These are phyloP conservation scores for Rhizophagus prolifer DNA, from an alignment of 192 early-diverging fungal species.

Conservation along the genomic window DNA sequence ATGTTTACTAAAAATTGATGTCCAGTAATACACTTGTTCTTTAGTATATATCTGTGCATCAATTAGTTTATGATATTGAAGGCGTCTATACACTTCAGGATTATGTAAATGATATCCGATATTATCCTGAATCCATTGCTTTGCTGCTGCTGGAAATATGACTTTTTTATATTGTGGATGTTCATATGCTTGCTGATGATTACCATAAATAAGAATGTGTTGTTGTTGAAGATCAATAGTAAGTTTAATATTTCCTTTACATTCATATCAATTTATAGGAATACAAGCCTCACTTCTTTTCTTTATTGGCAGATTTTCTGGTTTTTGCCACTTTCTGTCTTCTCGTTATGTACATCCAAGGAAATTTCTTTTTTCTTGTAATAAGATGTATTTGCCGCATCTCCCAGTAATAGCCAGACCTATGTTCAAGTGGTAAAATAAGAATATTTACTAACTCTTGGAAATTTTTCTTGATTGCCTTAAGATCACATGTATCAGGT, in stretches of 20 bases:
- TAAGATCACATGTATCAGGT: not conserved
- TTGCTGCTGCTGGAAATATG: too few relatives aligned
- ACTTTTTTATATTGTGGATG: too few relatives aligned
- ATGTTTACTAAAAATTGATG: not conserved
- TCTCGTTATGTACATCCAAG: not conserved
- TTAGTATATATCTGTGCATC: not conserved
- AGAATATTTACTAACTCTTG: not conserved
- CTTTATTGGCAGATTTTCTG: not conserved
- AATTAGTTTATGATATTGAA: too few relatives aligned
- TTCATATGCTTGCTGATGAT: too few relatives aligned
- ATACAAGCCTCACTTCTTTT: not conserved
- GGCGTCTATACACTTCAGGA: too few relatives aligned
- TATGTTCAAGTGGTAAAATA: not conserved
- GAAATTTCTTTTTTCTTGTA: not conserved
- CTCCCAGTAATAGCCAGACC: constrained; percentile 11
- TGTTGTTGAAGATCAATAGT: constrained; percentile 4
- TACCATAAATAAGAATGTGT: not conserved
- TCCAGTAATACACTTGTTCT: not conserved
- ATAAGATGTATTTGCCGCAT: not conserved
- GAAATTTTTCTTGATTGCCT: not conserved
- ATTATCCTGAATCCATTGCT: too few relatives aligned
- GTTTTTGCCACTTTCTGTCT: not conserved
- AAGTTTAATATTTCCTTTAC: not conserved
- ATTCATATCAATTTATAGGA: constrained; percentile 6
- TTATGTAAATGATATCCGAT: too few relatives aligned